Percentiles rank a stretch among this genome's conserved stretches.
phyloP scores from a whole-genome alignment of 1,139 yeast genomes.

The Scheffersomyces titani region DNA sequence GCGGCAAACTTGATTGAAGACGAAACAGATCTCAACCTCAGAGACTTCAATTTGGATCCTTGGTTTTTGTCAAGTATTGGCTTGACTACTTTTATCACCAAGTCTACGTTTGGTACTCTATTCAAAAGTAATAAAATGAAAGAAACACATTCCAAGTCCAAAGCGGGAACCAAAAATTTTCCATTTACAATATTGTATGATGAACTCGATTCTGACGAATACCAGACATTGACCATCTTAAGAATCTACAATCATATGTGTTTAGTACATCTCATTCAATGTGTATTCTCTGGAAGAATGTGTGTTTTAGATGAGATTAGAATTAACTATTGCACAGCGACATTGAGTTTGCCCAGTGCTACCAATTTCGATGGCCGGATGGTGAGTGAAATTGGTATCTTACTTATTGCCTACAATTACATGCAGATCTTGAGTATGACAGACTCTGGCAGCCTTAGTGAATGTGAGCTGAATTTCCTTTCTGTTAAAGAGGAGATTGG shows the following conservation, averaged over 20 bases:
- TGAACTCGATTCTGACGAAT: slow-evolving; percentile 40
- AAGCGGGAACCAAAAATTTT: slow-evolving; percentile 7
- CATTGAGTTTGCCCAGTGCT: slow-evolving; percentile 61
- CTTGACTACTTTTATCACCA: slow-evolving; percentile 56
- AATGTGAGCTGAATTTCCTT: slow-evolving; percentile 22
- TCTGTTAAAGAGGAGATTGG: slow-evolving; percentile 40
- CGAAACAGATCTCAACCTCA: slow-evolving; percentile 12
- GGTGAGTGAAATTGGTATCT: slow-evolving; percentile 75
- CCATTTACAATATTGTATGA: slow-evolving; percentile 33
- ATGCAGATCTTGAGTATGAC: slow-evolving; percentile 42
- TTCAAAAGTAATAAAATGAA: slow-evolving; percentile 8
- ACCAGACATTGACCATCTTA: slow-evolving; percentile 52
- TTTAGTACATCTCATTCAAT: slow-evolving; percentile 67
- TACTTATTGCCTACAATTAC: slow-evolving; percentile 62
- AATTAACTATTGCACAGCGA: slow-evolving; percentile 61
- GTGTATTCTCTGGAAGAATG: slow-evolving; percentile 72
- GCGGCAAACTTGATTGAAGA: slow-evolving; percentile 7
- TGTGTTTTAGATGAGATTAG: slow-evolving; percentile 71
- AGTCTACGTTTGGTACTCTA: slow-evolving; percentile 34
- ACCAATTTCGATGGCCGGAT: slow-evolving; percentile 83
- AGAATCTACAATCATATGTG: slow-evolving; percentile 76
- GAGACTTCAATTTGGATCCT: slow-evolving; percentile 48
- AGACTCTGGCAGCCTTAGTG: slow-evolving; percentile 19
- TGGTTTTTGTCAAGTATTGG: slow-evolving; percentile 66
- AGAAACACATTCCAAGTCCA: not conserved